Evolutionary conservation across 352 stramenopile genomes (phyloP).

Genomic region (Hyaloperonospora arabidopsidis): DNA sequence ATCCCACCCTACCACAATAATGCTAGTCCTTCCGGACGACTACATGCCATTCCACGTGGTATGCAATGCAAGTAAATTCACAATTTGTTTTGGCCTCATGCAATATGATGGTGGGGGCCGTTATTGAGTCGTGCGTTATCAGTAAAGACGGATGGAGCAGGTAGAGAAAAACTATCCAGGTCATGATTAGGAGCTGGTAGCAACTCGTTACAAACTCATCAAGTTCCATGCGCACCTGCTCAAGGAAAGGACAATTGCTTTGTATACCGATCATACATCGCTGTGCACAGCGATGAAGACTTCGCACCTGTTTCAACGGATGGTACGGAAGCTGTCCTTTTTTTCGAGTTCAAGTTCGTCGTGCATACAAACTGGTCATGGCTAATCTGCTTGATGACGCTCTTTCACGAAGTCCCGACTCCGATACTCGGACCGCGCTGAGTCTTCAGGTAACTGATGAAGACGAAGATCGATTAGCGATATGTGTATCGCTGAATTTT

Average conservation of each 20-base stretch:
- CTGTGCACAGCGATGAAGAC: background rate
- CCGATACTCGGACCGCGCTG: background rate
- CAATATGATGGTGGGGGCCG: no score
- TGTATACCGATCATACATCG: background rate
- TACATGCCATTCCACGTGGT: no score
- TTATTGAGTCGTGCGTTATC: no score
- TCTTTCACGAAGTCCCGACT: slow-evolving; percentile 15
- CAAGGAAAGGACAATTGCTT: background rate
- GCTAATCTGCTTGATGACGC: slow-evolving; percentile 23
- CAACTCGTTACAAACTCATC: background rate
- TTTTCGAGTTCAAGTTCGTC: slow-evolving; percentile 11
- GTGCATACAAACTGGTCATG: slow-evolving; percentile 13
- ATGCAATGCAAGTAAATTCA: no score
- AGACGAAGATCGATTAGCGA: background rate
- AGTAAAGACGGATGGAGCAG: background rate
- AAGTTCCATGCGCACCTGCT: background rate
- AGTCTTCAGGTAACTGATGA: background rate
- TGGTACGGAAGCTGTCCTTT: slow-evolving; percentile 2
- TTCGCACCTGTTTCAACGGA: background rate
- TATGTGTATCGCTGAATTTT: background rate
- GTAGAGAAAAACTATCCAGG: background rate
- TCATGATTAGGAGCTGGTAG: background rate
- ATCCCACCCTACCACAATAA: no score
- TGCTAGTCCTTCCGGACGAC: no score
- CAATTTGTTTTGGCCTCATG: no score